Conservation (phyloP, 208 protist species). For the Trypanosomatidae sp. region DNA sequence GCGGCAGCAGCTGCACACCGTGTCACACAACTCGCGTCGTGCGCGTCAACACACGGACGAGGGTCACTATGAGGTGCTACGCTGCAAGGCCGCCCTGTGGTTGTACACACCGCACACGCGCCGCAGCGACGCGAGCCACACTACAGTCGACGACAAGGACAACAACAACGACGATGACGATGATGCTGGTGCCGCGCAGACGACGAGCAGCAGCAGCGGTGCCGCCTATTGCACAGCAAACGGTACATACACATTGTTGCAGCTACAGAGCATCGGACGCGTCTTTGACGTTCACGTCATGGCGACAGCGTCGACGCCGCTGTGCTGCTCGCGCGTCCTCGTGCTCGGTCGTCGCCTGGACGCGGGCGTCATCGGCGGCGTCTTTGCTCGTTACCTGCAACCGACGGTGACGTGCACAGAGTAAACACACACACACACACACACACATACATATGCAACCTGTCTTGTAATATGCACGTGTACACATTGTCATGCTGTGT, state of each 20-base stretch:
- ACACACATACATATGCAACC: neutral
- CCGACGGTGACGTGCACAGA: conserved; percentile 7
- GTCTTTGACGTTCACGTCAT: conserved; percentile 73
- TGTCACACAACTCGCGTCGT: too few relatives aligned
- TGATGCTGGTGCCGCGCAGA: too few relatives aligned
- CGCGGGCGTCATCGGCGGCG: conserved; percentile 27
- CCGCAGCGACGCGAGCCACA: too few relatives aligned
- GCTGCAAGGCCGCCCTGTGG: conserved; percentile 86
- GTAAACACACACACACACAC: neutral
- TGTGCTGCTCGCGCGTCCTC: conserved; percentile 51
- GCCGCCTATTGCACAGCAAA: too few relatives aligned
- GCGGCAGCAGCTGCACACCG: too few relatives aligned
- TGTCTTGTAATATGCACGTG: neutral
- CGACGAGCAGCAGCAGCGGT: too few relatives aligned
- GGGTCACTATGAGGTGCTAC: conserved; percentile 65
- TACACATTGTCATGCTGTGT: too few relatives aligned
- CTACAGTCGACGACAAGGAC: too few relatives aligned
- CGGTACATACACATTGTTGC: conserved; percentile 34
- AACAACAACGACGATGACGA: too few relatives aligned
- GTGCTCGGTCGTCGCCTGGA: conserved; percentile 59
- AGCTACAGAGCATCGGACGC: conserved; percentile 78
- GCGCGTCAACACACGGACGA: conserved; percentile 41
- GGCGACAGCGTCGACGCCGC: conserved; percentile 53
- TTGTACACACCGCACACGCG: conserved; percentile 13
- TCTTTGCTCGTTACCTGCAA: conserved; percentile 55